Percentiles rank a stretch among this genome's conserved stretches.
phyloP scores from a whole-genome alignment of 1,284 basidiomycete species.

The Porodaedalea pini region DNA sequence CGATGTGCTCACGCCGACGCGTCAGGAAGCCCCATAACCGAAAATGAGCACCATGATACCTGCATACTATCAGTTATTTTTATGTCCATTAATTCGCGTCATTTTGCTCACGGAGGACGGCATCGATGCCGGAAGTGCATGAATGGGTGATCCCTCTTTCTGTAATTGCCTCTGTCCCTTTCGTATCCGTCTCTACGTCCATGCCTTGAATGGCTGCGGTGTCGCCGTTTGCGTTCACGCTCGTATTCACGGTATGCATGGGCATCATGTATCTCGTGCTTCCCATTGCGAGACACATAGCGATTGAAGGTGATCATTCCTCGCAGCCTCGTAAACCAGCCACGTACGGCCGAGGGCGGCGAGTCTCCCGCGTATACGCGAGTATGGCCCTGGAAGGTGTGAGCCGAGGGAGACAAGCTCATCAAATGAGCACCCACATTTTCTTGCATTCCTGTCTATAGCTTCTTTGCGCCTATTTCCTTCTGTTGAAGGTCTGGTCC shows the following conservation, averaged over 20 bases:
- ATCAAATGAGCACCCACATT: not conserved
- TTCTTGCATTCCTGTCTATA: not conserved
- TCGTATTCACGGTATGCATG: constrained; percentile 7
- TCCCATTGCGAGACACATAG: not conserved
- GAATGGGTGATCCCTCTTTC: constrained; percentile 10
- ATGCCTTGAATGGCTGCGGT: constrained; percentile 1
- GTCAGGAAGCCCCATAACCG: constrained; percentile 19
- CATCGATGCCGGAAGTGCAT: constrained; percentile 17
- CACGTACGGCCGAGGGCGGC: constrained; percentile 16
- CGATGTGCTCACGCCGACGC: constrained; percentile 6
- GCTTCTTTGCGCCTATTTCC: not conserved
- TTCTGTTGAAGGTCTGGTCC: not conserved
- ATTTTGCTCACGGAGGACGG: constrained; percentile 17
- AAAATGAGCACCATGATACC: constrained; percentile 19
- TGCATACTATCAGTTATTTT: not conserved
- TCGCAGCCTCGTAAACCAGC: constrained; percentile 17
- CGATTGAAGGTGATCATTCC: constrained; percentile 16
- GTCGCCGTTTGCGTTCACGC: not conserved
- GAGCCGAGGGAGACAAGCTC: too few relatives aligned
- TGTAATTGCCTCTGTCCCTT: not conserved
- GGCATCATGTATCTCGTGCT: constrained; percentile 18
- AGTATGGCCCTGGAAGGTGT: not conserved
- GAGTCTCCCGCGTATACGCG: constrained; percentile 5
- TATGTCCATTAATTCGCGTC: too few relatives aligned
- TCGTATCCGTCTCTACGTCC: not conserved